Evolutionary conservation across 208 protist genomes (phyloP).

Genomic region (Acanthamoeba triangularis): DNA sequence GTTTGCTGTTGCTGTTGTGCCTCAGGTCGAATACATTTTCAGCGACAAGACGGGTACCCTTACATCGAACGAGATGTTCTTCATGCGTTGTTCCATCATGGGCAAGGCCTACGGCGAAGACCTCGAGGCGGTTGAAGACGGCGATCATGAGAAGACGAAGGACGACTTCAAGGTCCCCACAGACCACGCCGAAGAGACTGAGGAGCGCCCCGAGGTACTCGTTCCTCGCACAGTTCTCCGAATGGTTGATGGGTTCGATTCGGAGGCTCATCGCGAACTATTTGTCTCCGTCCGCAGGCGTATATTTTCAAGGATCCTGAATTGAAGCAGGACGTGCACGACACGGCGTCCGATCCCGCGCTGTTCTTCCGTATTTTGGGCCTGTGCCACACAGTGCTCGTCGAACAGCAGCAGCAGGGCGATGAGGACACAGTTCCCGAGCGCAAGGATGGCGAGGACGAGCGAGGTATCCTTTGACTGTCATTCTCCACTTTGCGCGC

Average conservation of each 20-base stretch:
- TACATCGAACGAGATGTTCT: conserved; percentile 92
- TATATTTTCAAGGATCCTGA: conserved; percentile 59
- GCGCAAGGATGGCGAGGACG: not conserved
- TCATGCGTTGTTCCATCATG: conserved; percentile 86
- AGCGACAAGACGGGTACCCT: conserved; percentile 94
- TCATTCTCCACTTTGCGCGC: not conserved
- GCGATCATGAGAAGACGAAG: conserved; percentile 3
- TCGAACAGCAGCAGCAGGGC: conserved; percentile 35
- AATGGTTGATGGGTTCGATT: not conserved
- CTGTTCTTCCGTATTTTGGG: conserved; percentile 56
- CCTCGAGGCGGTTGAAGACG: not conserved
- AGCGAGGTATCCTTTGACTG: not conserved
- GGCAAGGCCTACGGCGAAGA: conserved; percentile 77
- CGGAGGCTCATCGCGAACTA: not conserved
- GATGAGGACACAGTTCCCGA: not conserved
- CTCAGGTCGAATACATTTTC: conserved; percentile 83
- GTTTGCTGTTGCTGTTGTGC: not conserved
- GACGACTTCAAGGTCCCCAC: conserved; percentile 34
- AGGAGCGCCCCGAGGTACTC: conserved; percentile 8
- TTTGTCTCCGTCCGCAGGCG: not conserved
- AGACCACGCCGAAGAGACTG: not conserved
- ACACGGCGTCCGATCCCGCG: not conserved
- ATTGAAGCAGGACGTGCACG: not conserved
- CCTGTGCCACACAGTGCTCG: conserved; percentile 67
- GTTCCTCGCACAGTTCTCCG: not conserved